Evolutionary conservation across 1,139 yeast genomes (phyloP), one percentile per base, ranked within the genome.

Genomic region (Suhomyces kunorum): DNA sequence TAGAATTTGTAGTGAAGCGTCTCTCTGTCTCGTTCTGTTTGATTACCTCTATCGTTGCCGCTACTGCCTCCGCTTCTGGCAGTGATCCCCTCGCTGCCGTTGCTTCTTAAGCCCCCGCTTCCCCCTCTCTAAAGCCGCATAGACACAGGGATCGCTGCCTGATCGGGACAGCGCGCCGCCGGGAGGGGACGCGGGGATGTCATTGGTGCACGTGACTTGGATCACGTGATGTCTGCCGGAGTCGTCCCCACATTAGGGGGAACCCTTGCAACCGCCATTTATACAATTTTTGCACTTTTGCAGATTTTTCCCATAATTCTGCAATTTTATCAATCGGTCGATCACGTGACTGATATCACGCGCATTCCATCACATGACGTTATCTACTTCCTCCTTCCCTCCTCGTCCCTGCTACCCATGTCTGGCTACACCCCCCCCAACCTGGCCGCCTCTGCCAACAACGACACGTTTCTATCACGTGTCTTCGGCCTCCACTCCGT

Each of bases 401-500:
- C 8, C 22, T 8, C 15, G 3, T 18, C 19, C 14, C 24, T 8
- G 16, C 17, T 19, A n/a, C 19, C 17, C 31, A 39, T 37, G 41
- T 32, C 46, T 20, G 34, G 36, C 27, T 34, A 39, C 28, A 30
- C 20, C 29, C 36, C 39, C 11, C 41, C 41, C 14, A 22, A 37
- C 18, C 15, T 12, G 26, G 29, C 36, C 17, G 12, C 29, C 17
- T 37, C 41, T 4, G 14, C 32, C 25, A 54, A 59, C 29, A 66
- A 62, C 46, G 80, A 76, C 49, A 78, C 83, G 8, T 78, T 78
- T 49, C 65, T 78, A 43, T 76, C 81, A 14, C 62, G 83, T 30
- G 80, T 78, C 29, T 76, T 78, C 53, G 82, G 81, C 2, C 60
- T 76, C 38, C 76, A 75, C 48, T 76, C 81, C 9, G 66, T 74